Evolutionary conservation across 805 yeast genomes (phyloP).

Genomic region (Hyphopichia homilentoma): DNA sequence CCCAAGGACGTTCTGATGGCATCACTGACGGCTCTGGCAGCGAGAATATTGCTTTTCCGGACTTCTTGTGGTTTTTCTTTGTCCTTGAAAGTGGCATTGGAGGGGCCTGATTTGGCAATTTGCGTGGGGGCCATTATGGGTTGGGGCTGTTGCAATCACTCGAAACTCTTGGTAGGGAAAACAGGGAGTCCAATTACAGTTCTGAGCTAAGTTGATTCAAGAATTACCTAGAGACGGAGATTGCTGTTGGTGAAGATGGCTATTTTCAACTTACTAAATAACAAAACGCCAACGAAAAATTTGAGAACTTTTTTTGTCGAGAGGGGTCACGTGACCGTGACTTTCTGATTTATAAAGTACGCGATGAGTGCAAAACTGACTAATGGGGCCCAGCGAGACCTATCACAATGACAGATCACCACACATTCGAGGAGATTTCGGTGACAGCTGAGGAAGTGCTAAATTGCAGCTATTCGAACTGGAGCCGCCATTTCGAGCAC

Average conservation of each 20-base stretch:
- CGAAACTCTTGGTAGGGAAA: no score
- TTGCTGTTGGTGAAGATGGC: no score
- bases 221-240: no score
- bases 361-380: no score
- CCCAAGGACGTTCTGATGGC: constrained; percentile 95
- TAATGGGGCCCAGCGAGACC: no score
- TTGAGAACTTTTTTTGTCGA: constrained; percentile 2
- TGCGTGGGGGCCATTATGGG: constrained; percentile 9
- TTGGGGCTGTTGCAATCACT: no score
- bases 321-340: background rate
- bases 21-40: constrained; percentile 93
- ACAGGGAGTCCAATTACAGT: no score
- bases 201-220: no score
- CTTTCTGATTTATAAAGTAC: no score
- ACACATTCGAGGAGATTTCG: constrained; percentile 25
- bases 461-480: constrained; percentile 30
- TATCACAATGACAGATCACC: no score
- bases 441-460: constrained; percentile 24
- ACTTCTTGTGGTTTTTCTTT: constrained; percentile 95
- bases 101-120: constrained; percentile 36
- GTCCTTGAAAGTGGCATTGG: constrained; percentile 87
- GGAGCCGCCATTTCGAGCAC: constrained; percentile 25
- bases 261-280: no score
- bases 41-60: constrained; percentile 80
- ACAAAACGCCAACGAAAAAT: background rate